Base-by-base conservation (phyloP, 2,329 filamentous ascomycete genomes). In the Colletotrichum limetticola region DNA sequence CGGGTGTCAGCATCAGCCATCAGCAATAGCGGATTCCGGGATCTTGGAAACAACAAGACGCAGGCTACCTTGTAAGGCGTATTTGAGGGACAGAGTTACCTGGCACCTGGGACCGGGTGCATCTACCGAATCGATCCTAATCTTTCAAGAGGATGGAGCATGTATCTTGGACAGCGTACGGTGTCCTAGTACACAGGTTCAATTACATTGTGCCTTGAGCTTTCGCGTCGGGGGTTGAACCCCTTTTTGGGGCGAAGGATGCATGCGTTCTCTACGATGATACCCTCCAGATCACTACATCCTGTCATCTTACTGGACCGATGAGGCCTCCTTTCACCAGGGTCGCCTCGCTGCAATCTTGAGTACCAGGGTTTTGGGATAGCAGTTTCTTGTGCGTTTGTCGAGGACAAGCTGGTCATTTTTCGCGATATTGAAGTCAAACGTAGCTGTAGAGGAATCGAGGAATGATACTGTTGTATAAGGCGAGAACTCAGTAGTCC, bases 81-180 rank as follows among this genome's bases (percentile, higher is more conserved):
- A 19, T 7, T 42, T 19, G 37, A 5, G 5, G 8, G 8, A 49
- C 32, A 35, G 9, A 22, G 42, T 19, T 49, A 49, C 56, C 56
- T 62, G 68, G 46, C 8, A 61, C 46, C 53, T 71, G 68, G 68
- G 32, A 61, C 63, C 56, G 65, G 56, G n/a, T 56, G 55, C 60
- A 60, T 52, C 35, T 56, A 16, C 35, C 11, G 30, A 30, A 7
- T 11, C n/a, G 53, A 49, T 28, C 26, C 59, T 35, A 49, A 30
- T 35, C n/a, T 26, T 35, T 14, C 11, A 19, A 42, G n/a, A 60
- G 30, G 24, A 46, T n/a, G 35, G 32, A 56, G 35, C 2, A 19
- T 56, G 42, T 26, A 32, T 14, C 24, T 28, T 19, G 30, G 30
- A 32, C 30, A 32, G 30, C 30, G 30, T 19, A 11, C 11, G 16